Conservation (phyloP, 352 stramenopile species). For the Globisporangium rhizosaccharum region DNA sequence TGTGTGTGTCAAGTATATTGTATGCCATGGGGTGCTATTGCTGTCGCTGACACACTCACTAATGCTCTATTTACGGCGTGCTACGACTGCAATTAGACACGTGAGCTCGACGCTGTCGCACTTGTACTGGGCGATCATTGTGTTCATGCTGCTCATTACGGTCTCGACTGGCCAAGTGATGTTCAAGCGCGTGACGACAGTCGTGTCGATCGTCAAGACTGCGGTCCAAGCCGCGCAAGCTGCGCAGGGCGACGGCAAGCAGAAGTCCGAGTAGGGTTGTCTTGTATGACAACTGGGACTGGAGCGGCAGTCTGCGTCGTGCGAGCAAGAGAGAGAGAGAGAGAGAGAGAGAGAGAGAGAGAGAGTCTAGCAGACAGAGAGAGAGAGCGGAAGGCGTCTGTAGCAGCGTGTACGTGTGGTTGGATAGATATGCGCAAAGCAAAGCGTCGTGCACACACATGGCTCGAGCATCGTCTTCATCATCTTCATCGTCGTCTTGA, state of each 20-base stretch:
- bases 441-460: no score
- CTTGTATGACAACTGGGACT: neutral
- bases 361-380: neutral
- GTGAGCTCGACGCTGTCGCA: conserved; percentile 82
- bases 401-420: neutral
- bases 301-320: neutral
- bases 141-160: conserved; percentile 85
- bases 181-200: conserved; percentile 76
- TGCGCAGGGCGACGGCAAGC: conserved; percentile 35
- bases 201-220: conserved; percentile 63
- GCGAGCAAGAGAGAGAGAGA: neutral
- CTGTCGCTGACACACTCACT: conserved; percentile 2
- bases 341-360: neutral
- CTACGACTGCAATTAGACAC: conserved; percentile 35
- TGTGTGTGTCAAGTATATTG: conserved; percentile 2
- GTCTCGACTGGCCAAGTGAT: conserved; percentile 81
- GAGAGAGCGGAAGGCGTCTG: neutral
- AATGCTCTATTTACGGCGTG: neutral
- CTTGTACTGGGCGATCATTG: conserved; percentile 84
- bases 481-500: no score
- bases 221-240: conserved; percentile 53
- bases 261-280: conserved; percentile 54
- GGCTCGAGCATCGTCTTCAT: no score
- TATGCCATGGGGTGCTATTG: conserved; percentile 4
- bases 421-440: neutral